These are phyloP conservation scores for Syzygium malaccense DNA, from an alignment of 441 rosid genomes.

Conservation along the genomic window DNA sequence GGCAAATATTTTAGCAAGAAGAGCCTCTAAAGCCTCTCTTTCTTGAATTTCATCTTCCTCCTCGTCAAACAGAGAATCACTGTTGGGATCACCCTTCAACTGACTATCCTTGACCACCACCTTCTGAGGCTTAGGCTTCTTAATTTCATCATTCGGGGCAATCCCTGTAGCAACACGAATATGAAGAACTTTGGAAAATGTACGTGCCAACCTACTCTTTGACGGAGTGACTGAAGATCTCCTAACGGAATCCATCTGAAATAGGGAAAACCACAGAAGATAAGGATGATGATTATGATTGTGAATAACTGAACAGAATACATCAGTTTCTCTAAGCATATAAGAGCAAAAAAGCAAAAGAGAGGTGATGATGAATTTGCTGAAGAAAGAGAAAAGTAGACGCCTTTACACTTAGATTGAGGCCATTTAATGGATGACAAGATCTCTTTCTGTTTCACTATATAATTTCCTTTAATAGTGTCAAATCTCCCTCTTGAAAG, in stretches of 20 bases:
- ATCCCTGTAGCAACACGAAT: background rate
- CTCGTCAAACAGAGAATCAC: too few relatives aligned
- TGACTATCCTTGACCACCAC: background rate
- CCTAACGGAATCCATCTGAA: background rate
- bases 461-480: background rate
- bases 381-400: slow-evolving; percentile 21
- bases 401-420: slow-evolving; percentile 32
- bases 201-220: background rate
- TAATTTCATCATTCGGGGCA: background rate
- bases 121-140: background rate
- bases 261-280: background rate
- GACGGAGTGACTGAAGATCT: background rate
- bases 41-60: background rate
- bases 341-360: background rate
- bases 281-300: background rate
- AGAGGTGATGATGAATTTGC: background rate
- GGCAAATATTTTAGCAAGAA: slow-evolving; percentile 24
- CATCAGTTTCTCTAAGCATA: background rate
- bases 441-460: slow-evolving; percentile 2
- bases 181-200: background rate
- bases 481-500: background rate
- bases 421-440: slow-evolving; percentile 11
- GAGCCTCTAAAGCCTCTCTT: background rate
- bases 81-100: background rate
- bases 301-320: background rate